A percentile compares a stretch with the other conserved stretches of the same genome.
Evolutionary conservation across 2,329 filamentous ascomycete genomes (phyloP).

Genomic region (Fulvia fulva): DNA sequence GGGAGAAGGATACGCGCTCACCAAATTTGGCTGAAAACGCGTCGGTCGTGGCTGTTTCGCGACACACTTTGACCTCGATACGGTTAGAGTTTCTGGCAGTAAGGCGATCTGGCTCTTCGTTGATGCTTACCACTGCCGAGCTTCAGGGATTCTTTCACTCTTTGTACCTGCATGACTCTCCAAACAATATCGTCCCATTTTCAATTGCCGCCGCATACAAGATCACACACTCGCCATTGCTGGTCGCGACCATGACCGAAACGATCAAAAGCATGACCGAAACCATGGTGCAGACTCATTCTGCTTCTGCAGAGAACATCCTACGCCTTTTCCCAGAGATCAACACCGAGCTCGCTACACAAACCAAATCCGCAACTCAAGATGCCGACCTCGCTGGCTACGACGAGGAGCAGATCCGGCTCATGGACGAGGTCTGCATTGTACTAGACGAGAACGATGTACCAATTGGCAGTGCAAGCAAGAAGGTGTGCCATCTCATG

Average conservation of each 20-base stretch:
- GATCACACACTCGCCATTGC: neutral
- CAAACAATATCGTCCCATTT: constrained; percentile 5
- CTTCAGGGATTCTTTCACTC: neutral
- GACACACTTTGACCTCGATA: neutral
- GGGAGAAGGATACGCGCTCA: constrained; percentile 4
- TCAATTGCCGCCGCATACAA: neutral
- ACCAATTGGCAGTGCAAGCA: constrained; percentile 93
- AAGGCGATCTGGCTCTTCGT: neutral
- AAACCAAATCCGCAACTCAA: constrained; percentile 48
- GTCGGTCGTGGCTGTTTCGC: neutral
- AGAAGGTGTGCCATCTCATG: constrained; percentile 99
- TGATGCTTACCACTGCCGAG: neutral
- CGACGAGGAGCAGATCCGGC: constrained; percentile 92
- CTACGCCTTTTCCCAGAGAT: constrained; percentile 83
- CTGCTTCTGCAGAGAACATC: constrained; percentile 74
- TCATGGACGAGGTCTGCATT: constrained; percentile 99
- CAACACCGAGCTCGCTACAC: constrained; percentile 56
- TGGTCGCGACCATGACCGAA: constrained; percentile 26
- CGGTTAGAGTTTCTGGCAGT: neutral
- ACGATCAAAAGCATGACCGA: constrained; percentile 25
- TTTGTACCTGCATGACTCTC: neutral
- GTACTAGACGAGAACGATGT: constrained; percentile 87
- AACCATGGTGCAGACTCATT: constrained; percentile 33
- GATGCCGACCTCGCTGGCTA: constrained; percentile 78
- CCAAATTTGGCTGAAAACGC: neutral